These are phyloP conservation scores for Fragosphaeria purpurea DNA, from an alignment of 2,329 filamentous ascomycete genomes.

Conservation along the genomic window DNA sequence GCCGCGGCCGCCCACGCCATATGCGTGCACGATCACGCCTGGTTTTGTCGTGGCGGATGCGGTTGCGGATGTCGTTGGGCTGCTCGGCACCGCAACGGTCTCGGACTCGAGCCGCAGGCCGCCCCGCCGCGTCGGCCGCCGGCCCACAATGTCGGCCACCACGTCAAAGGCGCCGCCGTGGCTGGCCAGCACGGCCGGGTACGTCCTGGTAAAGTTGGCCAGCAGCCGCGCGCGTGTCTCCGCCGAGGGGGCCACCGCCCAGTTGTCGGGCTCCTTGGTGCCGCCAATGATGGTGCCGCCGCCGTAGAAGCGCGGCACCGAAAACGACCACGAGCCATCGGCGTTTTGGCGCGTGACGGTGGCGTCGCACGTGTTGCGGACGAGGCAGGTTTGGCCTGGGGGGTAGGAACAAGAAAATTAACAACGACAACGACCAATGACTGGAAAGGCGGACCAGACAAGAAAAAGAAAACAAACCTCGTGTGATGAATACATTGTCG, in stretches of 20 bases:
- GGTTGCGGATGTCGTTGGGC: neutral
- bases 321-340: conserved; percentile 54
- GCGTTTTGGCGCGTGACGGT: conserved; percentile 50
- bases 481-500: conserved; percentile 27
- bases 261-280: conserved; percentile 51
- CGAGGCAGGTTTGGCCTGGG: conserved; percentile 37
- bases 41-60: too few species aligned
- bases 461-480: too few species aligned
- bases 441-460: too few species aligned
- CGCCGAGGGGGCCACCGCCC: conserved; percentile 37
- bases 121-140: conserved; percentile 34
- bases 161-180: conserved; percentile 9
- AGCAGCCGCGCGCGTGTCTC: conserved; percentile 40
- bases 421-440: too few species aligned
- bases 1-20: conserved; percentile 51
- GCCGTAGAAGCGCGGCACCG: conserved; percentile 49
- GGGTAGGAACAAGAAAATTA: conserved; percentile 7
- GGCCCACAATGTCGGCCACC: conserved; percentile 31
- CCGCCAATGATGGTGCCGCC: conserved; percentile 58
- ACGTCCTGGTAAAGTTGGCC: conserved; percentile 23
- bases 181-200: conserved; percentile 21
- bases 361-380: conserved; percentile 27
- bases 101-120: conserved; percentile 46
- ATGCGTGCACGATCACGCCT: conserved; percentile 39
- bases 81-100: conserved; percentile 15